phyloP scores from a whole-genome alignment of 495 filamentous ascomycete genomes.

The Neurospora sp. region DNA sequence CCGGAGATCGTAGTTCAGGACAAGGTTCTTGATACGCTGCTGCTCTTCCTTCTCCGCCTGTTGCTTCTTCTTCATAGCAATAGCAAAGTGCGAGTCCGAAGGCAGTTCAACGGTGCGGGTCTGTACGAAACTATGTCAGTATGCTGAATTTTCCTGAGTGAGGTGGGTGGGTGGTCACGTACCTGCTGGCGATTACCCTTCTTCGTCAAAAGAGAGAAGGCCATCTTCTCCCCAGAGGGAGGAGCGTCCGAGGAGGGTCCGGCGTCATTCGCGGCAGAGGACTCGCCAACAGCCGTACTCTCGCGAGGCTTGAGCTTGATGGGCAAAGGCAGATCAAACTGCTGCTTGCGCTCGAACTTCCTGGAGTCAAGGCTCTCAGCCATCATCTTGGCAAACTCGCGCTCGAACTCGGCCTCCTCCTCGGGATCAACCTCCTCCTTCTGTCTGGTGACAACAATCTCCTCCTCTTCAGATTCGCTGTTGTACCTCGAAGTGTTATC shows the following conservation, averaged over 20 bases:
- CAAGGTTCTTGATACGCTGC: slow-evolving; percentile 93
- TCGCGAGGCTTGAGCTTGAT: slow-evolving; percentile 69
- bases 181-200: slow-evolving; percentile 92
- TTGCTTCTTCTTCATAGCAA: slow-evolving; percentile 92
- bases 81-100: slow-evolving; percentile 86
- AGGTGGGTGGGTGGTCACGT: slow-evolving; percentile 15
- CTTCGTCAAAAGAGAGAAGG: slow-evolving; percentile 92
- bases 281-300: slow-evolving; percentile 33
- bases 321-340: slow-evolving; percentile 90
- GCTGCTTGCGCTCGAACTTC: slow-evolving; percentile 84
- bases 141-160: not conserved
- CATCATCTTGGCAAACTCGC: slow-evolving; percentile 98
- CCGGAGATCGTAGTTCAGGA: slow-evolving; percentile 88
- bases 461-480: slow-evolving; percentile 64
- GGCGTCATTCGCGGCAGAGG: slow-evolving; percentile 16
- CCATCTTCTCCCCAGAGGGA: slow-evolving; percentile 52
- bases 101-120: slow-evolving; percentile 90
- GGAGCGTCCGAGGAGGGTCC: not conserved
- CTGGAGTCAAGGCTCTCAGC: slow-evolving; percentile 87
- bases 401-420: slow-evolving; percentile 93
- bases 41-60: slow-evolving; percentile 93
- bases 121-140: slow-evolving; percentile 31
- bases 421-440: slow-evolving; percentile 90
- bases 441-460: slow-evolving; percentile 80
- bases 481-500: slow-evolving; percentile 35